These are phyloP conservation scores for Coniochaeta sp. DNA, from an alignment of 2,329 filamentous ascomycete species.

Conservation along the genomic window DNA sequence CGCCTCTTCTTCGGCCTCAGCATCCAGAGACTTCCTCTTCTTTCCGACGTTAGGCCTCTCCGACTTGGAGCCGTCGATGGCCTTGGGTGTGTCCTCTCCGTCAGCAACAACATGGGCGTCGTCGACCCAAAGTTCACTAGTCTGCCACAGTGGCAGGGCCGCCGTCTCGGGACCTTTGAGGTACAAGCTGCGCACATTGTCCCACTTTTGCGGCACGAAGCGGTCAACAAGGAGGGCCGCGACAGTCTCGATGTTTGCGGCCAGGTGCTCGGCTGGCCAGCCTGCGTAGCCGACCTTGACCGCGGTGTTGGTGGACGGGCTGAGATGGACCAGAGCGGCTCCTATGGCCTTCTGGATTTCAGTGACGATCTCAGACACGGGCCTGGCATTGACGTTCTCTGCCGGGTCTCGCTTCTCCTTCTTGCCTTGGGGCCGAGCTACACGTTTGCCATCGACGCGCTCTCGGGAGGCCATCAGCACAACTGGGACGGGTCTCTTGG, in stretches of 20 bases:
- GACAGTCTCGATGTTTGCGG: constrained; percentile 73
- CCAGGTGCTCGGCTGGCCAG: constrained; percentile 68
- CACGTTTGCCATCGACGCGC: constrained; percentile 51
- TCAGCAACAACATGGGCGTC: constrained; percentile 63
- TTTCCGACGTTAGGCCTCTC: constrained; percentile 56
- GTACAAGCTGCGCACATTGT: constrained; percentile 75
- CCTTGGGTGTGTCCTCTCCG: constrained; percentile 38
- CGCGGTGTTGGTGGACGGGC: constrained; percentile 70
- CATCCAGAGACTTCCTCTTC: constrained; percentile 47
- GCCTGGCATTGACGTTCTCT: constrained; percentile 34
- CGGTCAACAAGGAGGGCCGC: constrained; percentile 63
- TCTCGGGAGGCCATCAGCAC: constrained; percentile 54
- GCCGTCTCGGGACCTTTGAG: constrained; percentile 86
- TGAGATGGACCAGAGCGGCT: constrained; percentile 73
- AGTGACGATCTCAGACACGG: constrained; percentile 60
- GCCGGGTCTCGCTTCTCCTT: constrained; percentile 24
- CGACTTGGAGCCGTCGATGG: constrained; percentile 26
- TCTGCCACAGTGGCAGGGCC: constrained; percentile 89
- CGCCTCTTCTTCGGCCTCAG: constrained; percentile 13
- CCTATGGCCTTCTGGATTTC: constrained; percentile 74
- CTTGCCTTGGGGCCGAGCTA: constrained; percentile 49
- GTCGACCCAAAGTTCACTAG: constrained; percentile 85
- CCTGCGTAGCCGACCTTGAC: constrained; percentile 71
- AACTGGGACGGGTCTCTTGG: constrained; percentile 83
- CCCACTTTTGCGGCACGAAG: constrained; percentile 80